A percentile compares a stretch with the other conserved stretches of the same genome.
These are phyloP conservation scores for Tagetes patula DNA, from an alignment of 129 eudicot genomes.

Conservation along the genomic window DNA sequence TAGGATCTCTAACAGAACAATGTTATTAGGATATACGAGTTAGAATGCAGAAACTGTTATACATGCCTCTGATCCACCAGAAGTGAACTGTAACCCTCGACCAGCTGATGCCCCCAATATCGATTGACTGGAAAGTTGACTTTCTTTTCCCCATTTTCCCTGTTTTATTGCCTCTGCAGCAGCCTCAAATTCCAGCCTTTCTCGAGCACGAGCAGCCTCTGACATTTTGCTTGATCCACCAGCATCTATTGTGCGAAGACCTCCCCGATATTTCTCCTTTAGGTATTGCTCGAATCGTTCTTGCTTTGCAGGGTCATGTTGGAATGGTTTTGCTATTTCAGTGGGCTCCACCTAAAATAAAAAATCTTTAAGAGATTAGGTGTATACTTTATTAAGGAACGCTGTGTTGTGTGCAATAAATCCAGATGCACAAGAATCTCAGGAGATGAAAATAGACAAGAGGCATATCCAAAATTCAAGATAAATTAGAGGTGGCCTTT, in stretches of 20 bases:
- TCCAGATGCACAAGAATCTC: slow-evolving; percentile 22
- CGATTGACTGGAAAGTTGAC: slow-evolving; percentile 47
- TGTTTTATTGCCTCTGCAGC: slow-evolving; percentile 72
- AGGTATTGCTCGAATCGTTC: slow-evolving; percentile 89
- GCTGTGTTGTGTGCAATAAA: neutral
- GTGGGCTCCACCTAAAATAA: slow-evolving; percentile 54
- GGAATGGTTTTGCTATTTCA: slow-evolving; percentile 68
- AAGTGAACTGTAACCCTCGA: slow-evolving; percentile 74
- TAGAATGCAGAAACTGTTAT: neutral
- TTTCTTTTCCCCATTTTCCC: slow-evolving; percentile 62
- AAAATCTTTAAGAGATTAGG: slow-evolving; percentile 8
- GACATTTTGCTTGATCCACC: slow-evolving; percentile 86
- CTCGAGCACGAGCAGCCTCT: slow-evolving; percentile 96
- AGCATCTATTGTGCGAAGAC: slow-evolving; percentile 80
- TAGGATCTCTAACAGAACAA: neutral
- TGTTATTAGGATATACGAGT: neutral
- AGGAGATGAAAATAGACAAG: neutral
- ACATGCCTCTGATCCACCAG: slow-evolving; percentile 76
- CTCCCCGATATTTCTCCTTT: slow-evolving; percentile 90
- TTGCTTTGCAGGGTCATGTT: slow-evolving; percentile 82
- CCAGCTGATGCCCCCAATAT: slow-evolving; percentile 44
- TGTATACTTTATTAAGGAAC: slow-evolving; percentile 1
- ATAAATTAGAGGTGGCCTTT: neutral
- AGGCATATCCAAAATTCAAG: neutral
- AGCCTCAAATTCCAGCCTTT: slow-evolving; percentile 87